Percentiles rank a stretch among this genome's conserved stretches.
These are phyloP conservation scores for Citrus unshiu DNA, from an alignment of 345 rosid genomes.

Conservation along the genomic window DNA sequence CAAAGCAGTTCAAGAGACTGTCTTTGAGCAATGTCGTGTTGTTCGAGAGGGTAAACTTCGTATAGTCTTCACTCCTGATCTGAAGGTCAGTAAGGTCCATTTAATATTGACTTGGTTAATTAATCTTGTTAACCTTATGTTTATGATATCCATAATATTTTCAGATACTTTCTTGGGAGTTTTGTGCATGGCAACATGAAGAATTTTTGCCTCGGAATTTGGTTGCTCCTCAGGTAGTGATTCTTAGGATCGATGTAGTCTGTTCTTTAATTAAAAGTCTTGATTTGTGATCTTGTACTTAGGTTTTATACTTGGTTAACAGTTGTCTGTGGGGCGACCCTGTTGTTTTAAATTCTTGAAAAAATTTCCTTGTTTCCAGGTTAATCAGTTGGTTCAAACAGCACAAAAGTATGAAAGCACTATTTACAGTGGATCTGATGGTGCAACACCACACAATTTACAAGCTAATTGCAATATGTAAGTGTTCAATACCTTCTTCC, in stretches of 20 bases:
- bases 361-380: background rate
- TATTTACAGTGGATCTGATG: background rate
- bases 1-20: constrained; percentile 46
- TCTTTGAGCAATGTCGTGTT: constrained; percentile 42
- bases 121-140: background rate
- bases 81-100: constrained; percentile 29
- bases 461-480: constrained; percentile 12
- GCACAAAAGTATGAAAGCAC: background rate
- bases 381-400: background rate
- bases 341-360: background rate
- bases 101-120: background rate
- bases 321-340: background rate
- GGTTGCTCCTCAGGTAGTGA: constrained; percentile 50
- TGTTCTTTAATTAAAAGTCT: background rate
- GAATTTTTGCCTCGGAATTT: constrained; percentile 54
- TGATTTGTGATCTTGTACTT: background rate
- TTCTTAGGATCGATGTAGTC: background rate
- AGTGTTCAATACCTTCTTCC: background rate
- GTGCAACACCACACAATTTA: background rate
- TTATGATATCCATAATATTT: background rate
- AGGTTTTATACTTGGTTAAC: background rate
- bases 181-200: constrained; percentile 55
- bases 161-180: constrained; percentile 59
- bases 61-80: constrained; percentile 32
- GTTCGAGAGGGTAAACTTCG: constrained; percentile 48